phyloP scores from a whole-genome alignment of 768 basidiomycete genomes.

The Lactarius akahatsu region DNA sequence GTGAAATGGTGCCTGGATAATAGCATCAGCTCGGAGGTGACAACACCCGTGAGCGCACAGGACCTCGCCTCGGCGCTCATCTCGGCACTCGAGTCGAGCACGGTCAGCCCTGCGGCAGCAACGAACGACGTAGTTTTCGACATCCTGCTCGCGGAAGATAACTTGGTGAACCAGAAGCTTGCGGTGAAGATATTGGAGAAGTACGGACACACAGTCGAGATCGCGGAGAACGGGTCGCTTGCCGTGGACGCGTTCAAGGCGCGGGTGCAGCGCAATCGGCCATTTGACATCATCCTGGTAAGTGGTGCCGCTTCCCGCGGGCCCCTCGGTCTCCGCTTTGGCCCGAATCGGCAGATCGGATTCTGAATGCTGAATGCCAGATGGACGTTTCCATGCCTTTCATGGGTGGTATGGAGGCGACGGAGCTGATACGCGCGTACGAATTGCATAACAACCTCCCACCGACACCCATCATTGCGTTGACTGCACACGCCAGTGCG shows the following conservation, averaged over 20 bases:
- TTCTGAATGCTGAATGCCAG: conserved; percentile 38
- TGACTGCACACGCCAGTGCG: conserved; percentile 96
- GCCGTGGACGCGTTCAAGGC: conserved; percentile 91
- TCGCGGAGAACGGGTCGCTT: conserved; percentile 94
- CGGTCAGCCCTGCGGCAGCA: conserved; percentile 81
- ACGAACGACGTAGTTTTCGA: conserved; percentile 87
- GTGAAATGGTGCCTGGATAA: conserved; percentile 98
- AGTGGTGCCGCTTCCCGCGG: conserved; percentile 34
- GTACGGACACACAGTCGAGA: conserved; percentile 92
- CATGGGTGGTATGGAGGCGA: conserved; percentile 99
- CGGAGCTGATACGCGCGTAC: conserved; percentile 83
- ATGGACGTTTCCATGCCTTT: conserved; percentile 99
- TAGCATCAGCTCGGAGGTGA: conserved; percentile 93
- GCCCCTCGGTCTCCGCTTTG: not conserved
- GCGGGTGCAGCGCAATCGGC: conserved; percentile 63
- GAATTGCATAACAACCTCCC: conserved; percentile 70
- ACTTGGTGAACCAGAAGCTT: conserved; percentile 92
- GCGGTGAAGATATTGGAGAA: conserved; percentile 97
- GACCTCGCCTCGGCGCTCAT: conserved; percentile 91
- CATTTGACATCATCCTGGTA: conserved; percentile 91
- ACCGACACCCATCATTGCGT: conserved; percentile 88
- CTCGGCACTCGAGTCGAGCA: conserved; percentile 92
- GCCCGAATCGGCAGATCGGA: conserved; percentile 4
- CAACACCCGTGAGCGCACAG: conserved; percentile 82
- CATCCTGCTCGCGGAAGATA: conserved; percentile 96